Percentiles rank a stretch among this genome's conserved stretches.
phyloP scores from a whole-genome alignment of 208 protist species.

The Phytomonas sp. region DNA sequence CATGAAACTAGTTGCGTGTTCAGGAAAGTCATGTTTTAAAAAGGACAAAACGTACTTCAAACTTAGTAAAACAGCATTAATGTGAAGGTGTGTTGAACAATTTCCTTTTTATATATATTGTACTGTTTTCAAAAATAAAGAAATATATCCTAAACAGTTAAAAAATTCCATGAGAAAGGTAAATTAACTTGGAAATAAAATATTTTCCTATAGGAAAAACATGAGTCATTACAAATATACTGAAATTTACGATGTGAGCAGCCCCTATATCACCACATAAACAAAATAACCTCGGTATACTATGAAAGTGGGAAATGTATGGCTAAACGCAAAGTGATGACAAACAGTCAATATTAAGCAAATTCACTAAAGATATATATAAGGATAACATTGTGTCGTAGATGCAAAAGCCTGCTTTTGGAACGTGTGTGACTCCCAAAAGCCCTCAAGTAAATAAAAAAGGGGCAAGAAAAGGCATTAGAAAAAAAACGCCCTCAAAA shows the following conservation, averaged over 20 bases:
- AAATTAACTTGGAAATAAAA: conserved; percentile 6
- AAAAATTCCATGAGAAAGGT: conserved; percentile 6
- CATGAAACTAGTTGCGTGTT: neutral
- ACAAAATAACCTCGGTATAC: conserved; percentile 10
- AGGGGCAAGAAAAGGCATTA: conserved; percentile 13
- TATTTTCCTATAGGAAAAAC: neutral
- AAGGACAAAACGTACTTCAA: neutral
- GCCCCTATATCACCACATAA: conserved; percentile 5
- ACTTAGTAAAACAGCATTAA: conserved; percentile 4
- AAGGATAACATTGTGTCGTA: neutral
- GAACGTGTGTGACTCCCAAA: neutral
- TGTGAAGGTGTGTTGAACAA: conserved; percentile 6
- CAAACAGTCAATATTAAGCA: conserved; percentile 10
- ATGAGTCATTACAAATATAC: conserved; percentile 6
- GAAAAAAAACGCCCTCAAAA: conserved; percentile 3
- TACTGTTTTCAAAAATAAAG: conserved; percentile 13
- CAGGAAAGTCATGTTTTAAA: neutral
- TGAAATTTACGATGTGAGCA: conserved; percentile 5
- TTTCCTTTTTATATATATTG: neutral
- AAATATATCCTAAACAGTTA: conserved; percentile 6
- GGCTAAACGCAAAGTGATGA: neutral
- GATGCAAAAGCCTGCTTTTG: conserved; percentile 9
- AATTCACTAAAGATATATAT: conserved; percentile 6
- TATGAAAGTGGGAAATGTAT: neutral
- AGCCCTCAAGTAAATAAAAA: neutral